A percentile compares a stretch with the other conserved stretches of the same genome.
Conservation (phyloP, 345 rosid species). For the Chamaenerion angustifolium region DNA sequence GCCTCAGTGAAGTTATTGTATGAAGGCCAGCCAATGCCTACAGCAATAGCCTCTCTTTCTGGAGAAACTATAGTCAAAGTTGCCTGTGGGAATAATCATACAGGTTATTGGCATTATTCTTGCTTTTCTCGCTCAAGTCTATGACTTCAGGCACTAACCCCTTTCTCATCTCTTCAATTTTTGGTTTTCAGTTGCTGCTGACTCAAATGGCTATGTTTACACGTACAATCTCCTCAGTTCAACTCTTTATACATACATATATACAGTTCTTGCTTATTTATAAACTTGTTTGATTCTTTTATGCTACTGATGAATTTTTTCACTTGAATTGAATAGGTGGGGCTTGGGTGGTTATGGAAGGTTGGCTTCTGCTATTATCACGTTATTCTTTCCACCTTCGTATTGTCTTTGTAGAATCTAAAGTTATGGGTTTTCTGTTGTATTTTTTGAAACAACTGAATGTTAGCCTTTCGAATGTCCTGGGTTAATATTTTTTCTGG, state of each 20-base stretch:
- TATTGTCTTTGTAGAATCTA: neutral
- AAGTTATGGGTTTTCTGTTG: neutral
- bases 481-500: slow-evolving; percentile 3
- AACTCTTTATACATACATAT: slow-evolving; percentile 1
- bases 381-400: too few relatives aligned
- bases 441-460: neutral
- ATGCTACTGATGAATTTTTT: slow-evolving; percentile 9
- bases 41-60: slow-evolving; percentile 57
- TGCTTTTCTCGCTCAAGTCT: neutral
- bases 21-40: slow-evolving; percentile 93
- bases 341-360: slow-evolving; percentile 99
- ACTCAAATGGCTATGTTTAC: slow-evolving; percentile 80
- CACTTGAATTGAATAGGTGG: slow-evolving; percentile 48
- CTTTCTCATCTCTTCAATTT: slow-evolving; percentile 8
- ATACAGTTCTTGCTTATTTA: slow-evolving; percentile 2
- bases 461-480: neutral
- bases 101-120: slow-evolving; percentile 36
- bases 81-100: slow-evolving; percentile 90
- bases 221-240: slow-evolving; percentile 35
- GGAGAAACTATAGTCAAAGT: slow-evolving; percentile 84
- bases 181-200: slow-evolving; percentile 67
- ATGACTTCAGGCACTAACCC: neutral
- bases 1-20: slow-evolving; percentile 82
- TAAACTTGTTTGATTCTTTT: slow-evolving; percentile 1
- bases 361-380: slow-evolving; percentile 23